Conservation (phyloP, 805 yeast genomes). For the Wickerhamiella australiensis region DNA sequence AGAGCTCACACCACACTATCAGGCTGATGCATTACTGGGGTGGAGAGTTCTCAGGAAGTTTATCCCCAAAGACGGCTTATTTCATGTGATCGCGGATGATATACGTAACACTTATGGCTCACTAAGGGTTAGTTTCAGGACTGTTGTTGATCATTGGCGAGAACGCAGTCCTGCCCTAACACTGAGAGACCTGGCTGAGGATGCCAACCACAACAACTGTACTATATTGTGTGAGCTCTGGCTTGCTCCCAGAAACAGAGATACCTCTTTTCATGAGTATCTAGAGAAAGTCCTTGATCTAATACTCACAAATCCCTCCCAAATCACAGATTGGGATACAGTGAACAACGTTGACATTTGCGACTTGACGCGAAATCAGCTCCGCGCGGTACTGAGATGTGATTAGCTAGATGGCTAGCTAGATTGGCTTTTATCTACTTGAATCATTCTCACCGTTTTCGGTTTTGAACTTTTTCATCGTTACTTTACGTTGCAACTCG, state of each 20-base stretch:
- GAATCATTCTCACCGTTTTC: neutral
- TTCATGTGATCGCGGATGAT: neutral
- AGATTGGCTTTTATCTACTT: neutral
- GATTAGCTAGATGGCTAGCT: too few species aligned
- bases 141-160: neutral
- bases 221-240: neutral
- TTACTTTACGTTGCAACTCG: neutral
- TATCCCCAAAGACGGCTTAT: neutral
- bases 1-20: neutral
- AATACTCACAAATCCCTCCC: neutral
- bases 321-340: neutral
- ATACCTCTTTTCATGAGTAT: neutral
- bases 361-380: too few species aligned
- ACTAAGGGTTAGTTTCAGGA: neutral
- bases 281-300: neutral
- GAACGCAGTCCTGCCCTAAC: neutral
- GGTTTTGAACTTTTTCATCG: neutral
- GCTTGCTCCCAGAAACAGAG: neutral
- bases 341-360: neutral
- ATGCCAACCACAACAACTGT: neutral
- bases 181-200: neutral
- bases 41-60: neutral
- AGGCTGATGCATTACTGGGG: neutral
- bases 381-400: too few species aligned
- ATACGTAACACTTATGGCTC: neutral